Evolutionary conservation across 2,329 filamentous ascomycete species (phyloP), one percentile per base, ranked within the genome.

Genomic region (Pseudogymnoascus sp.): DNA sequence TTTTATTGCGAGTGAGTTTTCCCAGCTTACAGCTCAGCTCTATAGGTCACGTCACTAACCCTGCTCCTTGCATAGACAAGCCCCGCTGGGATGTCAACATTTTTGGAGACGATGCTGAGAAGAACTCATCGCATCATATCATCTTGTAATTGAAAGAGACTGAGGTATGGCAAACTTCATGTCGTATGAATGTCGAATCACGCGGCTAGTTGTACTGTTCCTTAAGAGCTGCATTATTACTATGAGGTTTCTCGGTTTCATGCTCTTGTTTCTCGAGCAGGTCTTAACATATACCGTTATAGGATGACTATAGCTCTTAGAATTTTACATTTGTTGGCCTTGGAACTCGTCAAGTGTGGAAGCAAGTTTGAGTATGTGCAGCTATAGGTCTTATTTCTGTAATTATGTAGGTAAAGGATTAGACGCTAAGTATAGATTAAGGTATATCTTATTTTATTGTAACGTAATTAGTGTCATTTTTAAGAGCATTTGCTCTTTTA

Each of bases 61-160:
- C n/a, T 25, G 23, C 8, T 36, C 36, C 21, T 62, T 50, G 44
- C 62, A 2, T 62, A 79, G 77, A 84, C 72, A 75, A 76, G 66
- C 81, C 81, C 40, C 77, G 77, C 66, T 86, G 84, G 84, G 75
- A 82, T 66, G 79, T 86, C 66, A 76, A 86, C 73, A 77, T 85
- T 70, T 86, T 83, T 67, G 73, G 74, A 64, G 82, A 84, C 65
- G 77, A 79, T 56, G 78, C 78, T 68, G 83, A 86, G 77, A 77
- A 79, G 74, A 63, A 69, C 6, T 80, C 82, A 64, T 72, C 70
- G 31, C 76, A 82, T 73, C 76, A 82, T 74, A 78, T 83, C 40
- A 72, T 81, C 62, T 18, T 42, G 16, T 42, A 8, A 42, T 42
- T 42, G 4, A 11, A 42, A 11, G 38, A 21, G 16, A 42, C 16